Conservation (phyloP, 2,329 filamentous ascomycete genomes). For the Leptographium galeiforme region DNA sequence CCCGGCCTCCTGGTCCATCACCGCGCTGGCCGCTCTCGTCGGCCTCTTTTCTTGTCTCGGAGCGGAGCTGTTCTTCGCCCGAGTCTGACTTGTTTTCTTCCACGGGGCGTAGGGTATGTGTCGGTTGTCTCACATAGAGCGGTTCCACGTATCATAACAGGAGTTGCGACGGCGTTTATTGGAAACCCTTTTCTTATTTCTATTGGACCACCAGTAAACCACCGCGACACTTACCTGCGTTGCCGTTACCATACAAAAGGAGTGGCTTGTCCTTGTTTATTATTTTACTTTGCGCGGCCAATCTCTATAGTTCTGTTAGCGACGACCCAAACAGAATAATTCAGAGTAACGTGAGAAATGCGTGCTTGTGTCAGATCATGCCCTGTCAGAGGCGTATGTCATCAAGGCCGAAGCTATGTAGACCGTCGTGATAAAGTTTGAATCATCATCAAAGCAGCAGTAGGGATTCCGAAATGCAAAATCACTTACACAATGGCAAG, state of each 20-base stretch:
- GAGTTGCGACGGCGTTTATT: no score
- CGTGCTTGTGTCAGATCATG: slow-evolving; percentile 19
- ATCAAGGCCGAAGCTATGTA: slow-evolving; percentile 71
- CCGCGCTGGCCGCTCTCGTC: not conserved
- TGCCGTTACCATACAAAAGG: no score
- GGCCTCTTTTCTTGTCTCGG: not conserved
- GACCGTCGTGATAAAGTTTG: slow-evolving; percentile 63
- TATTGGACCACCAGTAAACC: no score
- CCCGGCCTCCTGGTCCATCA: not conserved
- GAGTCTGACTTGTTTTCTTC: not conserved
- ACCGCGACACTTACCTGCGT: no score
- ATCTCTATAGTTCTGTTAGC: not conserved
- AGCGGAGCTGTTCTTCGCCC: not conserved
- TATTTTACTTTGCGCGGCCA: no score
- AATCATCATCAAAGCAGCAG: slow-evolving; percentile 50
- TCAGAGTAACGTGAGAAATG: not conserved
- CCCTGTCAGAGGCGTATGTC: slow-evolving; percentile 68
- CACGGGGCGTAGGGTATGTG: no score
- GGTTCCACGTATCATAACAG: no score
- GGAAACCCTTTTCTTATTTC: no score
- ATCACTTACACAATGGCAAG: slow-evolving; percentile 4
- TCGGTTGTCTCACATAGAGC: no score
- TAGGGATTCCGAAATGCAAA: slow-evolving; percentile 17
- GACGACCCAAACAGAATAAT: not conserved
- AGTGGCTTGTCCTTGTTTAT: no score